Base-by-base conservation (phyloP, 768 basidiomycete genomes). In the Tephrocybe sp. region DNA sequence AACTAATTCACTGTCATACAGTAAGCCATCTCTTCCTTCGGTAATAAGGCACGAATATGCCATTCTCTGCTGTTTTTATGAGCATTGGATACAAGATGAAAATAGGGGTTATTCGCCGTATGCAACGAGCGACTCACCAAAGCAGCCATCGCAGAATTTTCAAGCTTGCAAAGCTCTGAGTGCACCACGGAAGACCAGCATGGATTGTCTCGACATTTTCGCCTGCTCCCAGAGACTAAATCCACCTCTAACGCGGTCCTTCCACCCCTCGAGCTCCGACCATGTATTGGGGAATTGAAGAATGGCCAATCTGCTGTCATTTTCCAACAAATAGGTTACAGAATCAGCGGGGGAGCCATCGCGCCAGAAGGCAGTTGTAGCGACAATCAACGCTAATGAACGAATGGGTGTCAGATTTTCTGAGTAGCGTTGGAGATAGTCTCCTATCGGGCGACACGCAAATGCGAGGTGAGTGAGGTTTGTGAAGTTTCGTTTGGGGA, bases 391-490 rank as follows among this genome's bases (percentile, higher is more conserved):
- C 8, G 36, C 22, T 41, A 59, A 40, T 16, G 45, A 45, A 8
- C 14, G 46, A 1, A 59, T 9, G 19, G 40, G n/a, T 1, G 45
- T 34, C 22, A 59, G 50, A 13, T 33, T 22, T 17, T 45, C 50
- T 17, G 45, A 48, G 33, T 59, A 51, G 7, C 49, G 52, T 17
- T 49, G 49, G n/a, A 54, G 19, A 39, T 30, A 52, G 11, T 52
- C 40, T 23, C 22, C 30, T 33, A 53, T 54, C 7, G 55, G 52
- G 16, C 40, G 49, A 17, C 49, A 56, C 14, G 49, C 42, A 22
- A 59, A 59, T 13, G 58, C 55, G 36, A 57, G 49, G 31, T 59
- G 55, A 1, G 52, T 59, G n/a, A 59, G 49, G 16, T 40, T 32
- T 16, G 20, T 33, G 33, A 59, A 59, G 13, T 31, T 30, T 5